Percentiles rank a stretch among this genome's conserved stretches.
Conservation (phyloP, 108 stramenopile species). For the Cyclotella choctawhatcheeana region DNA sequence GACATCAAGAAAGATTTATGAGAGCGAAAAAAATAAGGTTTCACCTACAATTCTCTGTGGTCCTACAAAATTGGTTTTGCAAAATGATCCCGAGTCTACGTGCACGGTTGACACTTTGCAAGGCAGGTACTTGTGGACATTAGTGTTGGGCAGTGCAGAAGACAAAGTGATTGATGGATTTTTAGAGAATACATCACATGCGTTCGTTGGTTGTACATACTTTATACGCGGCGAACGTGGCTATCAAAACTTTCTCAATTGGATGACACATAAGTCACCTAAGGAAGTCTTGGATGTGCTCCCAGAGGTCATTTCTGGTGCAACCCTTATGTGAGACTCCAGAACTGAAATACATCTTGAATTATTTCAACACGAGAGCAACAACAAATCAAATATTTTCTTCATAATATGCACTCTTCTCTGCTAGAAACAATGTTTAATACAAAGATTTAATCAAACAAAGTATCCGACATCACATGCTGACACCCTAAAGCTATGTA, state of each 20-base stretch:
- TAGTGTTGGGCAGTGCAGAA: slow-evolving; percentile 9
- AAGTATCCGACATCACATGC: no score
- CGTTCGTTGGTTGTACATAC: slow-evolving; percentile 27
- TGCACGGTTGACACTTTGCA: slow-evolving; percentile 16
- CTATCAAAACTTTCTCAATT: slow-evolving; percentile 21
- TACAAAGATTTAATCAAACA: no score
- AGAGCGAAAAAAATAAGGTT: slow-evolving; percentile 20
- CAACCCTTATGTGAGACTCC: no score
- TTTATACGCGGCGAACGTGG: slow-evolving; percentile 21
- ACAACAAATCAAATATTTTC: no score
- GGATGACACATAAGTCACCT: slow-evolving; percentile 18
- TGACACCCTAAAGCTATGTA: background rate
- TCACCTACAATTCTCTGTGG: slow-evolving; percentile 37
- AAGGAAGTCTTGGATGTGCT: slow-evolving; percentile 4
- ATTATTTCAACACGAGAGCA: no score
- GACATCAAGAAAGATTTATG: slow-evolving; percentile 29
- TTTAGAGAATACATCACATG: slow-evolving; percentile 12
- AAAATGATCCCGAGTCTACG: background rate
- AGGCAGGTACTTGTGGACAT: slow-evolving; percentile 23
- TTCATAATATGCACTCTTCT: no score
- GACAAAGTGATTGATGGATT: slow-evolving; percentile 4
- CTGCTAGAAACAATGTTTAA: no score
- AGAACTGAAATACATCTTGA: no score
- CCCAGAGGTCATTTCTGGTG: background rate
- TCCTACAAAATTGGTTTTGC: slow-evolving; percentile 15